Base-by-base conservation (phyloP, 768 basidiomycete species). In the Lactifluus rugatus region DNA sequence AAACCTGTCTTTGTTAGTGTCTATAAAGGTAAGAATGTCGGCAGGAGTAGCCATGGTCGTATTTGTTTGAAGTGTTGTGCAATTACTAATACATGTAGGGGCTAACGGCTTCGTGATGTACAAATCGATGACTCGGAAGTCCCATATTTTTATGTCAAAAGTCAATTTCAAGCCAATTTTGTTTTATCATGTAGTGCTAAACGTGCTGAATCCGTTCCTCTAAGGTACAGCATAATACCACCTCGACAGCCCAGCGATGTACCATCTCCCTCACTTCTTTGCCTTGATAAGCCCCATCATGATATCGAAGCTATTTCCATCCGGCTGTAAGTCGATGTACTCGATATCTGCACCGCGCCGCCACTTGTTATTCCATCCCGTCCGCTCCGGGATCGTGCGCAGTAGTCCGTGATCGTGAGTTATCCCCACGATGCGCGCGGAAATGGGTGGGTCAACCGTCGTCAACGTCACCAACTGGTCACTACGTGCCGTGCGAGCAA, bases 291-390 rank as follows among this genome's bases (percentile, higher is more conserved):
- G 69, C 32, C 92, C 91, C 36, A 83, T 79, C 88, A 96, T 88
- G 63, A 97, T 76, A 71, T 98, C 95, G 64, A 98, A 98, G 66
- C 91, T 91, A 69, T 99, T 99, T 50, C 93, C 92, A 66, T 97
- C 93, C 2, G 96, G 96, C 69, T 96, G 96, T 19, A 99, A 71
- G 70, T 99, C 93, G 52, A 97, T 85, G 67, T 80, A 94, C 25
- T 73, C 75, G 26, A 59, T 70, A 56, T 55, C 73, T 65, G 41
- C 67, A 23, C 54, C 49, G 13, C 19, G 44, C 23, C 16, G 48
- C n/a, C 16, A 28, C 63, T 58, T 62, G 44, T 26, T 59, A 49
- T 69, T 67, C 70, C 21, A 71, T 68, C 60, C 67, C 4, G 63
- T 69, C 28, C 74, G 72, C 64, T 86, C 83, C 2, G 83, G 83